Conservation (phyloP, 2,329 filamentous ascomycete species). For the Corinectria fuckeliana region DNA sequence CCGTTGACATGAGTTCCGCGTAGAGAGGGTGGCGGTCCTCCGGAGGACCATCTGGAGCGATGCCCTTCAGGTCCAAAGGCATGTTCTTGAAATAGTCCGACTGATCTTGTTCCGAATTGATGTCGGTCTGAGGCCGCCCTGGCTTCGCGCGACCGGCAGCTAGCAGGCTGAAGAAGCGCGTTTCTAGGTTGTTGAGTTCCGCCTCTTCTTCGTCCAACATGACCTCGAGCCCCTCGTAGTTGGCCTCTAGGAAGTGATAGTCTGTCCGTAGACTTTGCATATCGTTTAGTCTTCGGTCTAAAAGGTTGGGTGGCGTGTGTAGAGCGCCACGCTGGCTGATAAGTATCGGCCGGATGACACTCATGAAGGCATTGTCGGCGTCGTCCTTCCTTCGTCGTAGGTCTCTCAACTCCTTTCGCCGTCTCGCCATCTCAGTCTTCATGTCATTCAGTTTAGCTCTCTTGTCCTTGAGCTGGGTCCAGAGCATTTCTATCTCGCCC, state of each 20-base stretch:
- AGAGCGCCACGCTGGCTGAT: conserved; percentile 35
- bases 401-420: conserved; percentile 41
- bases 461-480: conserved; percentile 46
- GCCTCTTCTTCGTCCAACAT: conserved; percentile 46
- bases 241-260: conserved; percentile 45
- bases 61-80: conserved; percentile 45
- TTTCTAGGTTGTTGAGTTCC: conserved; percentile 45
- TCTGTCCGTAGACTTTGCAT: conserved; percentile 48
- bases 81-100: conserved; percentile 27
- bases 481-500: conserved; percentile 44
- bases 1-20: conserved; percentile 49
- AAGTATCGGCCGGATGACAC: conserved; percentile 46
- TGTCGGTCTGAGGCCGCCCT: conserved; percentile 11
- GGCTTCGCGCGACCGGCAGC: conserved; percentile 37
- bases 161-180: conserved; percentile 47
- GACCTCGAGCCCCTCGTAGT: conserved; percentile 47
- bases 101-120: conserved; percentile 13
- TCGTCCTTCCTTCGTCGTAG: conserved; percentile 44
- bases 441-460: conserved; percentile 39
- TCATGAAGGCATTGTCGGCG: conserved; percentile 51
- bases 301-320: conserved; percentile 27
- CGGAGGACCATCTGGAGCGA: conserved; percentile 41
- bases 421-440: conserved; percentile 42
- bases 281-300: conserved; percentile 42
- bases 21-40: conserved; percentile 58